Evolutionary conservation across 495 filamentous ascomycete genomes (phyloP).

Genomic region (Penicillium turbatum): DNA sequence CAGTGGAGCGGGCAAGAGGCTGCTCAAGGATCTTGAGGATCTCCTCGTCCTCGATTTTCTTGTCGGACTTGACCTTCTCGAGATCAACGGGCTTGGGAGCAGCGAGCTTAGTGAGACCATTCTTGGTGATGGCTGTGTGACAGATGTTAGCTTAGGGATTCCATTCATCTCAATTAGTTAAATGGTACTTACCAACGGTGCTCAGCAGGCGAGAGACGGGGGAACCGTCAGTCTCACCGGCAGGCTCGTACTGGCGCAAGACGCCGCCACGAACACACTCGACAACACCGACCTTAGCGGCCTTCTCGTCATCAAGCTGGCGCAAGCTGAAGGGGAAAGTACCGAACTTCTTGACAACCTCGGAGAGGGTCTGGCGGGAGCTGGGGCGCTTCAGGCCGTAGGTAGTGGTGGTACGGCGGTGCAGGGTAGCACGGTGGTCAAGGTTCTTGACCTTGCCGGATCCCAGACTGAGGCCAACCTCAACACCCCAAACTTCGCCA

Average conservation of each 20-base stretch:
- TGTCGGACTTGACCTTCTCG: slow-evolving; percentile 80
- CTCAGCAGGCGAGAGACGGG: slow-evolving; percentile 82
- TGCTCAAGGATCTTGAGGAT: slow-evolving; percentile 88
- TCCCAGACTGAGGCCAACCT: slow-evolving; percentile 86
- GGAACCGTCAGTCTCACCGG: slow-evolving; percentile 82
- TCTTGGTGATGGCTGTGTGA: slow-evolving; percentile 91
- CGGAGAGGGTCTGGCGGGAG: slow-evolving; percentile 83
- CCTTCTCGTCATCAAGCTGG: slow-evolving; percentile 93
- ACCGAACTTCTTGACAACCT: slow-evolving; percentile 94
- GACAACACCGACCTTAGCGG: slow-evolving; percentile 91
- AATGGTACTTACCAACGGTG: slow-evolving; percentile 70
- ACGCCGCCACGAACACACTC: slow-evolving; percentile 92
- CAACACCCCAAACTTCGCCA: slow-evolving; percentile 96
- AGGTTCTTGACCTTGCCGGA: slow-evolving; percentile 91
- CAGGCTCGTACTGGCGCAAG: slow-evolving; percentile 89
- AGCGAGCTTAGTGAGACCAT: slow-evolving; percentile 81
- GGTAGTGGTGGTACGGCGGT: slow-evolving; percentile 85
- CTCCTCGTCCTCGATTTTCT: slow-evolving; percentile 96
- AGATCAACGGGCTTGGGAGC: slow-evolving; percentile 69
- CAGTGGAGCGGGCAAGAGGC: slow-evolving; percentile 70
- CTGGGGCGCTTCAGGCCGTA: slow-evolving; percentile 89
- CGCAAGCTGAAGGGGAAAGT: slow-evolving; percentile 96
- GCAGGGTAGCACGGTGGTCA: slow-evolving; percentile 80
- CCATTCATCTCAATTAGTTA: slow-evolving; percentile 7
- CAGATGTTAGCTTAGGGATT: slow-evolving; percentile 10